Conservation (phyloP, 2,329 filamentous ascomycete species). For the Trichoderma citrinoviride region DNA sequence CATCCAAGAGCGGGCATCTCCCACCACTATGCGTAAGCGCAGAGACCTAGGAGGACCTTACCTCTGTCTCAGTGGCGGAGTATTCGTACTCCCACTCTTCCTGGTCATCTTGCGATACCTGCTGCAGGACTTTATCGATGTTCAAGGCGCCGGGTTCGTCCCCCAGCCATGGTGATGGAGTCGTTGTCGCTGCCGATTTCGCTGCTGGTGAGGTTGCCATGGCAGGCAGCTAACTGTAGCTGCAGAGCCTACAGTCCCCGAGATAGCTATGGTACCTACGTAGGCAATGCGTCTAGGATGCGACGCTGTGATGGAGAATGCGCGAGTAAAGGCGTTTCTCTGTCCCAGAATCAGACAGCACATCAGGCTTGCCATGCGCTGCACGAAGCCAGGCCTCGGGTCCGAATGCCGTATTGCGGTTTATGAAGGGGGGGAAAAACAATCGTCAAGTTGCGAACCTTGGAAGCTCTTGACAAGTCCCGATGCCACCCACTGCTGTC, state of each 20-base stretch:
- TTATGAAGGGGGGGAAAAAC: no score
- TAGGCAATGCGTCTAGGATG: neutral
- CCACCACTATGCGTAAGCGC: no score
- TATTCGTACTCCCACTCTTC: conserved; percentile 69
- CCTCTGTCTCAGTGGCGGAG: conserved; percentile 61
- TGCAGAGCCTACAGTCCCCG: neutral
- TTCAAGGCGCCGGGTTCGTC: conserved; percentile 31
- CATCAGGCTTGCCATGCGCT: neutral
- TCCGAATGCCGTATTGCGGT: neutral
- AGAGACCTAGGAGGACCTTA: conserved; percentile 26
- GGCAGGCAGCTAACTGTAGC: neutral
- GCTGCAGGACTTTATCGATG: conserved; percentile 31
- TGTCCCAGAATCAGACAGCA: neutral
- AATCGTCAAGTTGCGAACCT: no score
- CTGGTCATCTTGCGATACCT: conserved; percentile 41
- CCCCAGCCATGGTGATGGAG: conserved; percentile 18
- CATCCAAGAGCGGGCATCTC: neutral
- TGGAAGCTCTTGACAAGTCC: conserved; percentile 12
- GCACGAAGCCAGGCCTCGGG: neutral
- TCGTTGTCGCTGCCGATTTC: neutral
- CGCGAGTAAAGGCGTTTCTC: neutral
- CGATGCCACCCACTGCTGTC: neutral
- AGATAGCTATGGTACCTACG: no score
- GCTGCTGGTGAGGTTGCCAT: conserved; percentile 6
- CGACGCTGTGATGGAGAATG: neutral